Evolutionary conservation across 176 grass and related monocot genomes (phyloP), one percentile per base, ranked within the genome.

Genomic region (Musa schizocarpa): DNA sequence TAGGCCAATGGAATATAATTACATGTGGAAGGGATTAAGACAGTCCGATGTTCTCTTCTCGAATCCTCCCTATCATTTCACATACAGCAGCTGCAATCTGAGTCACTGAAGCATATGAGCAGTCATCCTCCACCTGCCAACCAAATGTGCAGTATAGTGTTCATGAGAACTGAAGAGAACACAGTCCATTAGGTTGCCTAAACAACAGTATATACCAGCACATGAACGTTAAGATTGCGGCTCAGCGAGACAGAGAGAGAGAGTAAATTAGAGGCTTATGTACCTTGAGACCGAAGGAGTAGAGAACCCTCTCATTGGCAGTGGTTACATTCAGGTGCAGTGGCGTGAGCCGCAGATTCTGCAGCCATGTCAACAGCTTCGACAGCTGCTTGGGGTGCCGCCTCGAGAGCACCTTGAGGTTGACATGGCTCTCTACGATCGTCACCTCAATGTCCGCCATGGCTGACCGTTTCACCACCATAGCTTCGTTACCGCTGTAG

Each of bases 271-370:
- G 34, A 25, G 21, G 11, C 21, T 65, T 4, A 27, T 34, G 26
- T 68, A 68, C 65, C 68, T 70, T 70, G 3, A 70, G 34, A 9
- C 68, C 52, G 19, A 70, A 70, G 17, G 68, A 70, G 48, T 50
- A 70, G 48, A 70, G 16, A 9, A 52, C 34, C 19, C 52, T 70
- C 19, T 70, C 68, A 21, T 70, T 19, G 1, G 51, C 10, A 19
- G 68, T 70, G 19, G 68, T 70, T 34, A 52, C 13, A n/a, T 70
- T 70, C 17, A 70, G 68, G 43, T 70, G 68, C 19, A 70, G 68
- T 9, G 43, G n/a, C 9, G 9, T 70, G 8, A 70, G 68, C 9
- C 51, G 17, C 43, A 70, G 13, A 25, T 21, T 51, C 14, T 70
- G 68, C 68, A 70, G 17, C 51, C 68, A 34, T 13, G 51, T 48